Base-by-base conservation (phyloP, 1,139 yeast genomes). In the Candida frijolesensis region DNA sequence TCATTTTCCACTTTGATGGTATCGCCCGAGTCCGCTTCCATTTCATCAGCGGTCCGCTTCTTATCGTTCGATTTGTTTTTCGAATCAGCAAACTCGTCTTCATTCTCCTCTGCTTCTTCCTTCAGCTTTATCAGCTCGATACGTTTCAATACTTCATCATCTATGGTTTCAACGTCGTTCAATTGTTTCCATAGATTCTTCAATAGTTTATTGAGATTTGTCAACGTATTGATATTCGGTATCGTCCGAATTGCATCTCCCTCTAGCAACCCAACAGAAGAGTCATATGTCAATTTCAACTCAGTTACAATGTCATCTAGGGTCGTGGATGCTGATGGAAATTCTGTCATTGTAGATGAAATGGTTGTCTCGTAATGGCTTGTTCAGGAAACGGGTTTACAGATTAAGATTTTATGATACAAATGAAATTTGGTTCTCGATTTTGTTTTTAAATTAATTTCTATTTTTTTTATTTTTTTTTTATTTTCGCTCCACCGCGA, bases 251-350 rank as follows among this genome's bases (percentile, higher is more conserved):
- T 71, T 16, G 77, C 64, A 27, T 82, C 84, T 0, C 92, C 91
- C 55, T 78, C 85, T 33, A 86, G 66, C 47, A 81, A 64, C 1
- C 91, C 90, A 14, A 78, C 71, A 35, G 82, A 80, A 7, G 80
- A 71, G 59, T 85, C 89, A 60, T 82, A 85, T 1, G 79, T 71
- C 52, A 85, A 67, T 48, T 76, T 73, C 41, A 85, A 67, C 57
- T 81, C 82, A 47, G 71, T 70, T 47, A 85, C 70, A 19, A 86
- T 78, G 53, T 79, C 80, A 46, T 78, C 78, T 48, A 85, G 65
- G 1, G 84, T 65, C 2, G 73, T 67, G 4, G 80, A 68, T 12
- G 79, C 78, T 10, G 72, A 63, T 52, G 66, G 68, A 42, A 57
- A 50, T 35, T 62, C 63, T 10, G 57, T 45, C 66, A 64, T 64